phyloP scores from a whole-genome alignment of 1,284 basidiomycete genomes.

The Neotropicomus parvogracilis region DNA sequence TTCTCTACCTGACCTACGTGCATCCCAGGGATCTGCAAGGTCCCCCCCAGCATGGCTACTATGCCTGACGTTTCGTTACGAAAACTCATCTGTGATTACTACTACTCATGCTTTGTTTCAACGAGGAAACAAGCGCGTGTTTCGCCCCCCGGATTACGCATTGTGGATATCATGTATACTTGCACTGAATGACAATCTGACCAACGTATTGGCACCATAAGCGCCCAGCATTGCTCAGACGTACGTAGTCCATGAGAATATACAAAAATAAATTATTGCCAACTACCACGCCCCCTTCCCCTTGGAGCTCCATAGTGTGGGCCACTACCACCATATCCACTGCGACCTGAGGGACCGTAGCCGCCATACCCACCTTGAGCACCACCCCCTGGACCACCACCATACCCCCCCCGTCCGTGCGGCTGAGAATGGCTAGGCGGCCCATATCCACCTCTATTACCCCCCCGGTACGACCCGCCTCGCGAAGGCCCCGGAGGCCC shows the following conservation, averaged over 20 bases:
- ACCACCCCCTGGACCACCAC: slow-evolving; percentile 10
- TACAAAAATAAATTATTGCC: slow-evolving; percentile 38
- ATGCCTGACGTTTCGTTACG: slow-evolving; percentile 16
- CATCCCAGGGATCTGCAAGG: slow-evolving; percentile 31
- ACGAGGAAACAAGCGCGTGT: slow-evolving; percentile 2
- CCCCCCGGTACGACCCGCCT: slow-evolving; percentile 29
- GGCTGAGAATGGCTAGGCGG: slow-evolving; percentile 21
- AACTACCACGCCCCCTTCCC: slow-evolving; percentile 41
- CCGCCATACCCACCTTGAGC: slow-evolving; percentile 26
- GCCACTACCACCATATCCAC: slow-evolving; percentile 33
- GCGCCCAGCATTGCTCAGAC: background rate
- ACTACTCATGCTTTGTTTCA: background rate
- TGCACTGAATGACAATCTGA: slow-evolving; percentile 14
- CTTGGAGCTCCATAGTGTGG: slow-evolving; percentile 28
- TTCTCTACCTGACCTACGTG: slow-evolving; percentile 57
- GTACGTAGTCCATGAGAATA: slow-evolving; percentile 12
- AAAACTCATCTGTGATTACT: background rate
- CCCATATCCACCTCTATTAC: slow-evolving; percentile 27
- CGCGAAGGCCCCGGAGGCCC: slow-evolving; percentile 25
- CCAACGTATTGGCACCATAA: background rate
- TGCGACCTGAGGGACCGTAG: slow-evolving; percentile 43
- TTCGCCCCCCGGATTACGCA: background rate
- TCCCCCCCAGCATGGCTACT: slow-evolving; percentile 26
- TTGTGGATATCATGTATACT: slow-evolving; percentile 21
- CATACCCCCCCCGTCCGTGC: slow-evolving; percentile 30